Evolutionary conservation across 371 early-diverging fungal species (phyloP).

Genomic region (Mortierella sp.): DNA sequence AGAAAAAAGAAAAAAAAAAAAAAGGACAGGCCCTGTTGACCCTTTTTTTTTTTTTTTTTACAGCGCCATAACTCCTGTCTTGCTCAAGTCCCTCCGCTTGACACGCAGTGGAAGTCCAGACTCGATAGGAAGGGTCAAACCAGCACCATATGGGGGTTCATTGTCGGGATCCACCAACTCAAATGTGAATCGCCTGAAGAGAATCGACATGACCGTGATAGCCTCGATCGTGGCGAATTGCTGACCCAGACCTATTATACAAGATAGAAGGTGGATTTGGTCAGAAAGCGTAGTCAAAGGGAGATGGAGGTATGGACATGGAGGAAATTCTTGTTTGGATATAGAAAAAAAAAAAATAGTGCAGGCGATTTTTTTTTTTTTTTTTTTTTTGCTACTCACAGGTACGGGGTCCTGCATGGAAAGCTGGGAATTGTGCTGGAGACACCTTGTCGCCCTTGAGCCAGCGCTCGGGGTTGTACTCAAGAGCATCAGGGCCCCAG

Average conservation of each 20-base stretch:
- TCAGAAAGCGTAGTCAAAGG: neutral
- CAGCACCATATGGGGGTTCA: constrained; percentile 40
- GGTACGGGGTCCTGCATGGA: constrained; percentile 53
- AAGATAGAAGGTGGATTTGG: neutral
- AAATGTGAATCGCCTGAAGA: constrained; percentile 63
- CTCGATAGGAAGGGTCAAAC: constrained; percentile 36
- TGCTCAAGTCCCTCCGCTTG: constrained; percentile 8
- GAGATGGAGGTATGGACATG: no score
- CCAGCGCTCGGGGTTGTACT: constrained; percentile 75
- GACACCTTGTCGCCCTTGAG: constrained; percentile 53
- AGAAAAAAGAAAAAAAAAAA: neutral
- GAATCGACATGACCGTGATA: constrained; percentile 56
- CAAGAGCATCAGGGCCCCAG: constrained; percentile 72
- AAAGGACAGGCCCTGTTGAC: neutral
- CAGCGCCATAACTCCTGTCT: neutral
- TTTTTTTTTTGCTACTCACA: constrained; percentile 8
- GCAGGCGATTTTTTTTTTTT: neutral
- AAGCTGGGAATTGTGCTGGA: constrained; percentile 49
- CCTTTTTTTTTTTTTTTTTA: constrained; percentile 1
- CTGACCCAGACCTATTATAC: constrained; percentile 50
- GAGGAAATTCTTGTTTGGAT: no score
- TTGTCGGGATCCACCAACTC: constrained; percentile 49
- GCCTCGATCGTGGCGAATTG: constrained; percentile 69
- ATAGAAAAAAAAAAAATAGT: no score
- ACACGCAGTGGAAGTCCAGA: constrained; percentile 38